Evolutionary conservation across 225 moss, liverwort and hornwort species (phyloP).

Genomic region (Pseudisothecium myosuroides): DNA sequence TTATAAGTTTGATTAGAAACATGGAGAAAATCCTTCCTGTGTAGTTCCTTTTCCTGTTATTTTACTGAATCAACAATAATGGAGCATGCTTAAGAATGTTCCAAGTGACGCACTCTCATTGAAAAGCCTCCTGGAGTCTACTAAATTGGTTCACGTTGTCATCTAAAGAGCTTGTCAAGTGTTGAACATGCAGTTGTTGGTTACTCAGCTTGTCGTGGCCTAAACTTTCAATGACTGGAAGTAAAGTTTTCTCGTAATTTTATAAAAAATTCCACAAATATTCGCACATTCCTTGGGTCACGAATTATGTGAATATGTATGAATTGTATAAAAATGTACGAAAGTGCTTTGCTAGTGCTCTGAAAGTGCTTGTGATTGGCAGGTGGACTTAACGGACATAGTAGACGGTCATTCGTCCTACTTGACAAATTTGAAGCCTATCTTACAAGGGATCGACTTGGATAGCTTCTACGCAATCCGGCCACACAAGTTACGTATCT

Average conservation of each 20-base stretch:
- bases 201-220: neutral
- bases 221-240: neutral
- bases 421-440: constrained; percentile 27
- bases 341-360: neutral
- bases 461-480: constrained; percentile 54
- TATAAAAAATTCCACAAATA: neutral
- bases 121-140: neutral
- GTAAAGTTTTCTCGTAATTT: neutral
- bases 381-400: constrained; percentile 67
- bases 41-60: neutral
- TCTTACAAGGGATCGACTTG: constrained; percentile 46
- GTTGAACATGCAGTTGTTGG: neutral
- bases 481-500: neutral
- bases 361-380: neutral
- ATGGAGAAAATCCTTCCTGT: neutral
- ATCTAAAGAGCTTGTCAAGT: neutral
- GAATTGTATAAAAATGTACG: no score
- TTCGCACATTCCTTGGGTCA: neutral
- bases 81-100: neutral
- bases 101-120: neutral
- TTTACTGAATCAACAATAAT: neutral
- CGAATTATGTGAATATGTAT: neutral
- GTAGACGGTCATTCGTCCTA: constrained; percentile 58
- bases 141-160: neutral
- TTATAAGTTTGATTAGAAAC: neutral